These are phyloP conservation scores for Dioszegia hungarica DNA, from an alignment of 768 basidiomycete species.

Conservation along the genomic window DNA sequence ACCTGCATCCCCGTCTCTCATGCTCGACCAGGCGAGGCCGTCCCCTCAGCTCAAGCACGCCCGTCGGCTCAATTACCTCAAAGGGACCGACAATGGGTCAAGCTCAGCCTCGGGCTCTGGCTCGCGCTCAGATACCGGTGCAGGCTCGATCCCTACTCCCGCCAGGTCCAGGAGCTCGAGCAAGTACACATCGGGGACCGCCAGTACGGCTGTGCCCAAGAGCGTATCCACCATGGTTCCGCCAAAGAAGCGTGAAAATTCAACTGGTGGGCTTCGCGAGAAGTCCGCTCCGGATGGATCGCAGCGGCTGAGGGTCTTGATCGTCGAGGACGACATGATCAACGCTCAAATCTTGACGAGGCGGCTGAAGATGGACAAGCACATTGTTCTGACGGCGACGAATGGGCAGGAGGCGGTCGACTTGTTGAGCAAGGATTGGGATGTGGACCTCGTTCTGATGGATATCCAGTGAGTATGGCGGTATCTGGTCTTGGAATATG, in stretches of 20 bases:
- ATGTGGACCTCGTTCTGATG: slow-evolving; percentile 74
- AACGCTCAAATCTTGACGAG: slow-evolving; percentile 68
- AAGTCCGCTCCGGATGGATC: slow-evolving; percentile 1
- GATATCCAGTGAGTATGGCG: slow-evolving; percentile 65
- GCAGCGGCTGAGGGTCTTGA: slow-evolving; percentile 15
- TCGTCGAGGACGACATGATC: slow-evolving; percentile 62
- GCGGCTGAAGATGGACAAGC: slow-evolving; percentile 62
- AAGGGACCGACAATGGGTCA: not conserved
- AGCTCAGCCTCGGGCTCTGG: not conserved
- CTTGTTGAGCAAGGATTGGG: slow-evolving; percentile 56
- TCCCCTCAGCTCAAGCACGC: not conserved
- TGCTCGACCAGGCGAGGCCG: not conserved
- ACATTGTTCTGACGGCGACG: slow-evolving; percentile 61
- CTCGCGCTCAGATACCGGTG: not conserved
- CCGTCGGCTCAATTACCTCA: not conserved
- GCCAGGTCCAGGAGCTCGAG: not conserved
- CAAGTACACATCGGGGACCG: not conserved
- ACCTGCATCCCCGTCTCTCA: not conserved
- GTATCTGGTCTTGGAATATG: not conserved
- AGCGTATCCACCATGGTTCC: too few relatives aligned
- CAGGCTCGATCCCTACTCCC: not conserved
- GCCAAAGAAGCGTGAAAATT: not conserved
- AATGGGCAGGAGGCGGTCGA: slow-evolving; percentile 75
- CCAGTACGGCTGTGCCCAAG: not conserved
- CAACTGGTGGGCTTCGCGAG: not conserved